Percentiles rank a stretch among this genome's conserved stretches.
Conservation (phyloP, 257 asterid genomes). For the Ehretia macrophylla region DNA sequence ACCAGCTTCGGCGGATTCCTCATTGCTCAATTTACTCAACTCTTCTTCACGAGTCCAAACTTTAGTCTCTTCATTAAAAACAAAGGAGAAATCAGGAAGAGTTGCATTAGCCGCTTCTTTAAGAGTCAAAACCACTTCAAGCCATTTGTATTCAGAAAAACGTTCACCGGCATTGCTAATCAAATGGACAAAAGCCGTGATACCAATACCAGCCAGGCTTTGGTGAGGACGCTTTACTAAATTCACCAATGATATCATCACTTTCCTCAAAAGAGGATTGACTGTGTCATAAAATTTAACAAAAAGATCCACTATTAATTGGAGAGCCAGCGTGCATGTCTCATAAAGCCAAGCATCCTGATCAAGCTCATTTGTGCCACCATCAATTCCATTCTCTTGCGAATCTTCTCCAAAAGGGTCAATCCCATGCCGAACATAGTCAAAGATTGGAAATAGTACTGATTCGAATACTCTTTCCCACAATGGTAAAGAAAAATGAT, state of each 20-base stretch:
- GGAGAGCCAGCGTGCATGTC: constrained; percentile 97
- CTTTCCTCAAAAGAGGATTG: constrained; percentile 86
- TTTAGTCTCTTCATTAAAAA: constrained; percentile 51
- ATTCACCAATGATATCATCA: constrained; percentile 72
- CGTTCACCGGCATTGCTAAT: constrained; percentile 95
- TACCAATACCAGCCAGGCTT: constrained; percentile 97
- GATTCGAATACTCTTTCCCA: constrained; percentile 99
- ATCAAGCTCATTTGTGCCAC: constrained; percentile 66
- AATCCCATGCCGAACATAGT: constrained; percentile 82
- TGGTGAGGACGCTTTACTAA: constrained; percentile 96
- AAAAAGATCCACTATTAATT: constrained; percentile 94
- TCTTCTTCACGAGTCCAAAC: constrained; percentile 48
- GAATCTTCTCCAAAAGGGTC: constrained; percentile 77
- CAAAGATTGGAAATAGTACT: constrained; percentile 89
- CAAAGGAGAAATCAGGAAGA: constrained; percentile 82
- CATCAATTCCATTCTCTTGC: constrained; percentile 39
- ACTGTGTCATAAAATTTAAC: constrained; percentile 91
- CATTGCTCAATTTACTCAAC: constrained; percentile 34
- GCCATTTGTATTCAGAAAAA: constrained; percentile 93
- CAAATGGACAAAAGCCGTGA: constrained; percentile 98
- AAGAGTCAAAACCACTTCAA: constrained; percentile 80
- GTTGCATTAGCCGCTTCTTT: constrained; percentile 77
- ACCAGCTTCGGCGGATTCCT: constrained; percentile 48
- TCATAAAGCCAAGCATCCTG: constrained; percentile 98
- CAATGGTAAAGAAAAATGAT: constrained; percentile 81